A percentile compares a stretch with the other conserved stretches of the same genome.
These are phyloP conservation scores for Strigomonas galati DNA, from an alignment of 208 protist species.

Conservation along the genomic window DNA sequence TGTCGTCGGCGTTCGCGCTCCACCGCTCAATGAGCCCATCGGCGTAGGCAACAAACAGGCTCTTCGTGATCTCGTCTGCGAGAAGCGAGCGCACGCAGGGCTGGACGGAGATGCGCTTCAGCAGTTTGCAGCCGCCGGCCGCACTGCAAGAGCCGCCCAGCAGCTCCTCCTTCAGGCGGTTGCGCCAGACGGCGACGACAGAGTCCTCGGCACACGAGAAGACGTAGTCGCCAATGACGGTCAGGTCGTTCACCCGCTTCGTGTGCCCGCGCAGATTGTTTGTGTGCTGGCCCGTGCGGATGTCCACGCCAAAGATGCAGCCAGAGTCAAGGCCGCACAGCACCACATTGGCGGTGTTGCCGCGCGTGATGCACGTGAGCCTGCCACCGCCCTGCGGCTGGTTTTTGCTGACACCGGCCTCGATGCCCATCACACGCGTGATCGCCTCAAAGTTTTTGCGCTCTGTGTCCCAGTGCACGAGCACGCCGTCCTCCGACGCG, in stretches of 20 bases:
- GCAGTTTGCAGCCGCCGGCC: constrained; percentile 17
- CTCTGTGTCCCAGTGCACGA: constrained; percentile 83
- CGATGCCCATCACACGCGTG: constrained; percentile 28
- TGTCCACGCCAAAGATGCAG: constrained; percentile 41
- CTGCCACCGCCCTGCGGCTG: constrained; percentile 7
- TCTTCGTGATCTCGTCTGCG: constrained; percentile 45
- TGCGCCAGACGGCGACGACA: constrained; percentile 68
- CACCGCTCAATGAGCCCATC: constrained; percentile 81
- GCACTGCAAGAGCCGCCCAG: constrained; percentile 2
- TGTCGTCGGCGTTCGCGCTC: constrained; percentile 80
- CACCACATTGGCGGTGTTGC: constrained; percentile 24
- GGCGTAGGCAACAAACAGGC: constrained; percentile 74
- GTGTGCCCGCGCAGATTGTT: constrained; percentile 52
- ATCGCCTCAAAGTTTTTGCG: constrained; percentile 75
- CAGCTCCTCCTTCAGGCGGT: constrained; percentile 13
- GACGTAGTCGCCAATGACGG: constrained; percentile 52
- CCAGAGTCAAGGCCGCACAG: constrained; percentile 64
- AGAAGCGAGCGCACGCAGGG: constrained; percentile 53
- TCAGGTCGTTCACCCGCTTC: constrained; percentile 52
- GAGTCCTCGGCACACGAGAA: constrained; percentile 79
- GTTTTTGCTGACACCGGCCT: constrained; percentile 15
- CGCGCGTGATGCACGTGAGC: constrained; percentile 28
- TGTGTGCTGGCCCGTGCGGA: constrained; percentile 37
- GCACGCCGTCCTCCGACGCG: constrained; percentile 57
- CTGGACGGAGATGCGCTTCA: constrained; percentile 58